Percentiles rank a stretch among this genome's conserved stretches.
phyloP scores from a whole-genome alignment of 768 basidiomycete genomes.

The Suillus subluteus region DNA sequence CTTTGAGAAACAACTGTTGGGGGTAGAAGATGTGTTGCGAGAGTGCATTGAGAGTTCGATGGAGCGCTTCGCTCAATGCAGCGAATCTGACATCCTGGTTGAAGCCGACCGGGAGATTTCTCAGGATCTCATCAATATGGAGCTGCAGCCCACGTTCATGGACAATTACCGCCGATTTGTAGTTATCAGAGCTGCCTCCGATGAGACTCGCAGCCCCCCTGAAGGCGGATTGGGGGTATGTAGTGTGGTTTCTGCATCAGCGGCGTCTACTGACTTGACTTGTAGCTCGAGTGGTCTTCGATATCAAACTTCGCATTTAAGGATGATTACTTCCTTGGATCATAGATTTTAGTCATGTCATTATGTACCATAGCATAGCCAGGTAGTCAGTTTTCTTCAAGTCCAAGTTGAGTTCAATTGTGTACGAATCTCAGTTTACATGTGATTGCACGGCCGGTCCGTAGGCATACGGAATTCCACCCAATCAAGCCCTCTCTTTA shows the following conservation, averaged over 20 bases:
- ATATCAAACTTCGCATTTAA: constrained; percentile 54
- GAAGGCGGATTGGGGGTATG: constrained; percentile 46
- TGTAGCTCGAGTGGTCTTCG: constrained; percentile 61
- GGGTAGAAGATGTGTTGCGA: constrained; percentile 44
- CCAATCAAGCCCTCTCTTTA: neutral
- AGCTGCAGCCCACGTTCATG: constrained; percentile 67
- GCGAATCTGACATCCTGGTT: constrained; percentile 41
- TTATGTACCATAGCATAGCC: constrained; percentile 2
- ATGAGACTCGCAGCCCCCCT: constrained; percentile 20
- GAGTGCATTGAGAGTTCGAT: constrained; percentile 37
- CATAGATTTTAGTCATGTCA: neutral
- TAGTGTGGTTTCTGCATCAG: constrained; percentile 17
- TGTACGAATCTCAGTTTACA: constrained; percentile 13
- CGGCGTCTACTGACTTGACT: constrained; percentile 13
- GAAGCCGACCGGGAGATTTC: constrained; percentile 46
- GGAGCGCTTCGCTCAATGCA: constrained; percentile 28
- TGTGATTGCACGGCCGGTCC: constrained; percentile 30
- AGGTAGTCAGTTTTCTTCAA: neutral
- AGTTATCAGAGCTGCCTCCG: constrained; percentile 48
- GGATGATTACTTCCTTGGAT: constrained; percentile 52
- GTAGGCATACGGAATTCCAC: neutral
- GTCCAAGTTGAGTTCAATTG: neutral
- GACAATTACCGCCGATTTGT: constrained; percentile 66
- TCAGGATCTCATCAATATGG: constrained; percentile 54
- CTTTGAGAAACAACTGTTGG: neutral